Base-by-base conservation (phyloP, 1,284 basidiomycete species). In the Naganishia liquefaciens region DNA sequence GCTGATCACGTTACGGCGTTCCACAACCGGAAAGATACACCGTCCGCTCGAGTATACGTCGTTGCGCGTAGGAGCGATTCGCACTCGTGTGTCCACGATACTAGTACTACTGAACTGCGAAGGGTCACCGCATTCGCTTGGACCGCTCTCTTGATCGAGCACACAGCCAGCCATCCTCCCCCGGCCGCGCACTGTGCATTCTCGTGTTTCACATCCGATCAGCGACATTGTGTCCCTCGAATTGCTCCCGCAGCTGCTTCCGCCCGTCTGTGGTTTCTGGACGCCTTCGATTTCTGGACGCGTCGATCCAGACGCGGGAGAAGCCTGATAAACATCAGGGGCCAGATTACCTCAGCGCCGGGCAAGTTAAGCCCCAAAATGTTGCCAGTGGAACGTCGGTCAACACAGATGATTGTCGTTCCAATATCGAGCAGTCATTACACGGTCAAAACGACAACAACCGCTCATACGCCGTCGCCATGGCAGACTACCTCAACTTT, bases 401-500 rank as follows among this genome's bases (percentile, higher is more conserved):
- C 47, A 49, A 60, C 42, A 30, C 30, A 33, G 10, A 33, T 33
- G 5, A 33, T 33, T 10, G 30, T 33, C 5, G 30, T 33, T 33
- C 30, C 30, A 5, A 33, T 10, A 33, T 33, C 30, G 30, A 5
- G 30, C 30, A 33, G 30, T 33, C 30, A 10, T 33, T 10, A 10
- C 30, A 10, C 10, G 5, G 30, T 33, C 30, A 10, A 33, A 33
- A 33, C 30, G 30, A 33, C 30, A 33, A 5, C 5, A 11, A 27
- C 47, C 3, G n/a, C 47, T 10, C 25, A 21, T 17, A 28, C 39
- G 15, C 25, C 7, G 13, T n/a, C 44, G 28, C 19, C 10, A 65
- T 65, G 64, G 50, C 57, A 37, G 75, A 77, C 50, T 73, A 72
- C 53, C 68, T 78, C 7, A 64, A 68, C 40, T 70, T 70, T 57